Evolutionary conservation across 2,329 filamentous ascomycete species (phyloP), one percentile per base, ranked within the genome.

Genomic region (Pseudogymnoascus sp.): DNA sequence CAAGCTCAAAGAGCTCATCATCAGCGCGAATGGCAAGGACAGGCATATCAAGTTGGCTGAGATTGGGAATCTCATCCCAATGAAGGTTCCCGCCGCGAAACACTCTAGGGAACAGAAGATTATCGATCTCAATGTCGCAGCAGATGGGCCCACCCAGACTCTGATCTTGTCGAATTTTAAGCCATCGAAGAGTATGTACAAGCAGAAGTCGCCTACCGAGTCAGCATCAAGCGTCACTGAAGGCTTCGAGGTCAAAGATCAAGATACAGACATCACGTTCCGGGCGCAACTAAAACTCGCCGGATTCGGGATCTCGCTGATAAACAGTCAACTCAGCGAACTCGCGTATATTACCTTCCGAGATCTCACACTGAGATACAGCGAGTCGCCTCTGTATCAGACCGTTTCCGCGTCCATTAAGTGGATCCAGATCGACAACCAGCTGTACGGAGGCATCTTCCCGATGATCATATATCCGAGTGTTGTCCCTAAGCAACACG

Each of bases 371-470:
- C 75, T 99, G 64, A 91, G 92, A 63, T 96, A 94, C 73, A 90
- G 85, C 60, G 94, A 99, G 69, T 97, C 94, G n/a, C 82, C 85
- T 15, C 77, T 96, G 13, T 96, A 96, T 70, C 94, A 99, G 73
- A 97, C 91, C 0, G 75, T 96, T 63, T 92, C 90, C 55, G 78
- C 94, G 57, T 89, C 90, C 0, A 87, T 97, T 71, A 97, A 99
- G 73, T 99, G 95, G 95, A 94, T 99, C 26, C 94, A 99, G 73
- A 89, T 99, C 67, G 94, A 99, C 74, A 99, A 99, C 67, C 94
- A 99, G 73, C 82, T 99, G 12, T 99, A 99, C 69, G 95, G 95
- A 26, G 94, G 95, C 23, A 92, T 99, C 66, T 99, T 99, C 79
- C 94, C 94, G 0, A 95, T 99, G 75, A 84, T 99, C 28, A 79